Conservation (phyloP, 495 filamentous ascomycete species). For the Neurospora sp. region DNA sequence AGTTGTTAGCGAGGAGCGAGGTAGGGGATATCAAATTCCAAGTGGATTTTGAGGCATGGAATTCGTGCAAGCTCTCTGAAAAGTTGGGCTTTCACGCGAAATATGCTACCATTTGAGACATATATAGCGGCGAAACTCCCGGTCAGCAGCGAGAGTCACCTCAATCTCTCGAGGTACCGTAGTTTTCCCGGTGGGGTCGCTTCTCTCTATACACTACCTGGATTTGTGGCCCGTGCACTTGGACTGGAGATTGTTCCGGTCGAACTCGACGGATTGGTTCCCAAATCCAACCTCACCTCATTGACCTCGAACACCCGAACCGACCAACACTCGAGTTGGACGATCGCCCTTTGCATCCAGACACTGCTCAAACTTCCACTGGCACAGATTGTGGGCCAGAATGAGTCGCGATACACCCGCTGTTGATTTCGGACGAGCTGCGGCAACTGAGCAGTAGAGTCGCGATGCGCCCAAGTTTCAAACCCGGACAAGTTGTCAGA, state of each 20-base stretch:
- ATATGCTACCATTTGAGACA: not conserved
- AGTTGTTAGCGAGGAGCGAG: not conserved
- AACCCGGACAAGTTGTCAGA: not conserved
- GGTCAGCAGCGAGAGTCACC: not conserved
- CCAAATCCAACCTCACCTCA: not conserved
- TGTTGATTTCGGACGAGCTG: not conserved
- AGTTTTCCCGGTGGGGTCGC: not conserved
- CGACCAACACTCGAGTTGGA: not conserved
- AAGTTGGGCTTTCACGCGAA: not conserved
- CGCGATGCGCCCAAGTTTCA: not conserved
- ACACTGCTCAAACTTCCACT: not conserved
- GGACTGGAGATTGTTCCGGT: not conserved
- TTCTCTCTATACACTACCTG: not conserved
- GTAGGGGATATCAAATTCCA: not conserved
- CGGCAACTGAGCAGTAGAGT: not conserved
- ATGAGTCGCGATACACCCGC: not conserved
- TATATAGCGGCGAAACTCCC: not conserved
- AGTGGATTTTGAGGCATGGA: not conserved
- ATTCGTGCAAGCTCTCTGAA: not conserved
- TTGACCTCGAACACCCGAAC: not conserved
- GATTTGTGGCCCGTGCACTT: not conserved
- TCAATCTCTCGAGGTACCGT: not conserved
- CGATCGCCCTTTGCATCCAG: not conserved
- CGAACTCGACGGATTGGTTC: not conserved
- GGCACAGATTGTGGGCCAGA: not conserved